phyloP scores from a whole-genome alignment of 768 basidiomycete species.

The Boletus barrowsii region DNA sequence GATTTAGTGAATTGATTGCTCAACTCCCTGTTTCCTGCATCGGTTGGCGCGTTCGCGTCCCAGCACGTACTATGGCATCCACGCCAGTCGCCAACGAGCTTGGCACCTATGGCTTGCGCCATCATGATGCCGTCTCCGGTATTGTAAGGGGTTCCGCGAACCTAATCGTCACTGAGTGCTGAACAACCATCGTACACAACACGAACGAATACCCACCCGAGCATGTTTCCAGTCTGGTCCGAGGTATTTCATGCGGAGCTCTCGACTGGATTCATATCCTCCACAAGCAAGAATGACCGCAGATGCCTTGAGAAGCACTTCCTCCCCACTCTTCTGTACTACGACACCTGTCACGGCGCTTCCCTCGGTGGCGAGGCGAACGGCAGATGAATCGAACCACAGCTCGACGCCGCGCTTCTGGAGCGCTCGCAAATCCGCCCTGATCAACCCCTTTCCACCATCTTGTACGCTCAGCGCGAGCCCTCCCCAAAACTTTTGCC shows the following conservation, averaged over 20 bases:
- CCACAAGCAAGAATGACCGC: slow-evolving; percentile 64
- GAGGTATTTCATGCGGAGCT: slow-evolving; percentile 50
- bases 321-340: slow-evolving; percentile 38
- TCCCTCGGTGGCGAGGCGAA: slow-evolving; percentile 31
- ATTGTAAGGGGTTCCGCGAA: slow-evolving; percentile 71
- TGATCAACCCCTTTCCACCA: slow-evolving; percentile 67
- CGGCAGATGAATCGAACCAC: slow-evolving; percentile 55
- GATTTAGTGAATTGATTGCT: slow-evolving; percentile 73
- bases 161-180: slow-evolving; percentile 32
- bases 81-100: slow-evolving; percentile 60
- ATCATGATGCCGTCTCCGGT: slow-evolving; percentile 62
- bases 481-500: slow-evolving; percentile 71
- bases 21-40: slow-evolving; percentile 52
- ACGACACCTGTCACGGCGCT: slow-evolving; percentile 46
- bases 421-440: slow-evolving; percentile 50
- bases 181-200: neutral
- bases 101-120: slow-evolving; percentile 49
- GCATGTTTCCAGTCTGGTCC: slow-evolving; percentile 60
- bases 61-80: slow-evolving; percentile 74
- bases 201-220: slow-evolving; percentile 36
- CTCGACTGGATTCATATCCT: slow-evolving; percentile 59
- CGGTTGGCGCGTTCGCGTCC: slow-evolving; percentile 57
- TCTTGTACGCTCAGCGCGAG: slow-evolving; percentile 59
- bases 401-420: slow-evolving; percentile 47
- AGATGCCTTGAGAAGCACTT: slow-evolving; percentile 35